phyloP scores from a whole-genome alignment of 495 filamentous ascomycete genomes.

The Glonium stellatum region DNA sequence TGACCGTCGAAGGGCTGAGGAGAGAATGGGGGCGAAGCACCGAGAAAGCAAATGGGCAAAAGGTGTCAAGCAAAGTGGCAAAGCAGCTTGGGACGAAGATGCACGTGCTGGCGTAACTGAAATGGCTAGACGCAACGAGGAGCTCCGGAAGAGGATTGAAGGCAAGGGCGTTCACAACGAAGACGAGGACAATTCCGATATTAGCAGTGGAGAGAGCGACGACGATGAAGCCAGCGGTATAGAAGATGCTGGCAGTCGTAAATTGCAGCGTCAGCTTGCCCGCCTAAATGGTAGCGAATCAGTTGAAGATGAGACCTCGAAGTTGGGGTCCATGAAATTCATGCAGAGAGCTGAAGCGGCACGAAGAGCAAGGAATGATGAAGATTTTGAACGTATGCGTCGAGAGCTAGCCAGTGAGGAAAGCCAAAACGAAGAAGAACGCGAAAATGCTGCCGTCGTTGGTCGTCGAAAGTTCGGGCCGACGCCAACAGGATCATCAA shows the following conservation, averaged over 20 bases:
- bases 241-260: slow-evolving; percentile 45
- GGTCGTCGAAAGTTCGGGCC: slow-evolving; percentile 39
- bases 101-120: slow-evolving; percentile 60
- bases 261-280: slow-evolving; percentile 50
- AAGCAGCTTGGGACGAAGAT: slow-evolving; percentile 39
- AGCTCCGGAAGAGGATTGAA: slow-evolving; percentile 73
- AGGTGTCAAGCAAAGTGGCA: slow-evolving; percentile 60
- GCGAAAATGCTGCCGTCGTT: slow-evolving; percentile 22
- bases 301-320: slow-evolving; percentile 37
- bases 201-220: slow-evolving; percentile 53
- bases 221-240: slow-evolving; percentile 49
- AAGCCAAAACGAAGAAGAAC: slow-evolving; percentile 42
- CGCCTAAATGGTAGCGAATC: slow-evolving; percentile 45
- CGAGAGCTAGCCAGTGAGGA: slow-evolving; percentile 53
- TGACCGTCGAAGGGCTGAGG: slow-evolving; percentile 74
- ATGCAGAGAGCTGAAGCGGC: slow-evolving; percentile 83
- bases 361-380: slow-evolving; percentile 71
- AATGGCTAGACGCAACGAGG: slow-evolving; percentile 77
- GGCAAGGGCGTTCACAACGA: slow-evolving; percentile 55
- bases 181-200: slow-evolving; percentile 42
- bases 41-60: slow-evolving; percentile 94
- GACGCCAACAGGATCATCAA: slow-evolving; percentile 4
- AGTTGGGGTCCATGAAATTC: slow-evolving; percentile 72
- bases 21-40: slow-evolving; percentile 83
- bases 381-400: slow-evolving; percentile 65